phyloP scores from a whole-genome alignment of 2,329 filamentous ascomycete genomes.

The Gnomoniopsis sp. region DNA sequence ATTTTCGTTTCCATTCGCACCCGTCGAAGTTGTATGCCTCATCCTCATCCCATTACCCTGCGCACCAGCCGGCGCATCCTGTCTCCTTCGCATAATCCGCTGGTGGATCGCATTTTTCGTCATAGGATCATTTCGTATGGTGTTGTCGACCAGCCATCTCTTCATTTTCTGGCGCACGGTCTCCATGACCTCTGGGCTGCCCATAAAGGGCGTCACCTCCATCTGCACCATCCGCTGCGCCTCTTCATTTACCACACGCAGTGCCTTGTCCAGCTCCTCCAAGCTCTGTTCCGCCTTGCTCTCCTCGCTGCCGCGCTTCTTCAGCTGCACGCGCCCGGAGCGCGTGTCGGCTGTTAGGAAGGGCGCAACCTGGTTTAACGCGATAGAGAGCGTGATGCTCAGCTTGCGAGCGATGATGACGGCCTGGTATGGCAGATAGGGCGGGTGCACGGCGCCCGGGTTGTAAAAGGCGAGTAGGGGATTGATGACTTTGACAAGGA shows the following conservation, averaged over 20 bases:
- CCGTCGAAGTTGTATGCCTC: not conserved
- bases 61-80: constrained; percentile 61
- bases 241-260: constrained; percentile 64
- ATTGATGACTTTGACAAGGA: constrained; percentile 31
- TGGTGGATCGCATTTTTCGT: constrained; percentile 75
- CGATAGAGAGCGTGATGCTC: constrained; percentile 76
- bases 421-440: constrained; percentile 82
- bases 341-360: constrained; percentile 46
- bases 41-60: constrained; percentile 39
- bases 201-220: constrained; percentile 76
- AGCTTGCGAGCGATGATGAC: constrained; percentile 72
- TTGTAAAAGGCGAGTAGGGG: constrained; percentile 33
- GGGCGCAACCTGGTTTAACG: constrained; percentile 76
- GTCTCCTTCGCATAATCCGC: constrained; percentile 60
- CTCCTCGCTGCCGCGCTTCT: constrained; percentile 42
- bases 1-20: constrained; percentile 4
- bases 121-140: constrained; percentile 73
- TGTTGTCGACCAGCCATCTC: constrained; percentile 86
- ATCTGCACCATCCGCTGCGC: constrained; percentile 67
- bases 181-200: constrained; percentile 62
- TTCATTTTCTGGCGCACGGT: constrained; percentile 70
- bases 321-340: constrained; percentile 26
- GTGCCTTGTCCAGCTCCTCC: constrained; percentile 60
- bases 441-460: constrained; percentile 42
- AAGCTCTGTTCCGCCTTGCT: constrained; percentile 56